phyloP scores from a whole-genome alignment of 2,329 filamentous ascomycete genomes.

The Fulvia fulva region DNA sequence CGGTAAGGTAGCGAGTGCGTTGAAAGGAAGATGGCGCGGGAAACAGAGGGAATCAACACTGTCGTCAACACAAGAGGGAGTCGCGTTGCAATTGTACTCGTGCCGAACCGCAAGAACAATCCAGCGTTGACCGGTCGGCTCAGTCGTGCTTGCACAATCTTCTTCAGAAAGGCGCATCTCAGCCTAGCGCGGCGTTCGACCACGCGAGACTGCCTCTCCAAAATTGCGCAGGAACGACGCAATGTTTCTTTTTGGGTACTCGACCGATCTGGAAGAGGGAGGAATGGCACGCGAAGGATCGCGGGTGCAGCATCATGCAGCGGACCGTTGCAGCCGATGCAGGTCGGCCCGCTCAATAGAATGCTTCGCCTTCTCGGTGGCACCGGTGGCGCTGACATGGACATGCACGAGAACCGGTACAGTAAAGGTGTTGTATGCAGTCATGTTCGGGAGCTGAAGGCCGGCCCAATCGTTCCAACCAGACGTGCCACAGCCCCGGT shows the following conservation, averaged over 20 bases:
- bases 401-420: no score
- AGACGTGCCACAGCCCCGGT: no score
- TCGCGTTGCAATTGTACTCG: background rate
- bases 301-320: background rate
- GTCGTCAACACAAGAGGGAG: background rate
- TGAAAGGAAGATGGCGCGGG: background rate
- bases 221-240: background rate
- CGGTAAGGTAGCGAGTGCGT: background rate
- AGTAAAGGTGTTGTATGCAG: no score
- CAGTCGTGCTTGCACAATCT: background rate
- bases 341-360: background rate
- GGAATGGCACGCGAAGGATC: background rate
- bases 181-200: background rate
- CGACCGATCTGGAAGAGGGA: background rate
- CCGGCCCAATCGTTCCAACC: no score
- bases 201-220: background rate
- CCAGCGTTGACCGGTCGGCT: background rate
- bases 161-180: background rate
- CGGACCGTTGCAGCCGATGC: background rate
- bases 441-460: no score
- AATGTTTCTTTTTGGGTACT: background rate
- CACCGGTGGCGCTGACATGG: background rate
- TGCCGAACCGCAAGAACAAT: background rate
- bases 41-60: background rate
- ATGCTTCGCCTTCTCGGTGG: background rate